These are phyloP conservation scores for Linderniella brevidens DNA, from an alignment of 257 asterid genomes.

Conservation along the genomic window DNA sequence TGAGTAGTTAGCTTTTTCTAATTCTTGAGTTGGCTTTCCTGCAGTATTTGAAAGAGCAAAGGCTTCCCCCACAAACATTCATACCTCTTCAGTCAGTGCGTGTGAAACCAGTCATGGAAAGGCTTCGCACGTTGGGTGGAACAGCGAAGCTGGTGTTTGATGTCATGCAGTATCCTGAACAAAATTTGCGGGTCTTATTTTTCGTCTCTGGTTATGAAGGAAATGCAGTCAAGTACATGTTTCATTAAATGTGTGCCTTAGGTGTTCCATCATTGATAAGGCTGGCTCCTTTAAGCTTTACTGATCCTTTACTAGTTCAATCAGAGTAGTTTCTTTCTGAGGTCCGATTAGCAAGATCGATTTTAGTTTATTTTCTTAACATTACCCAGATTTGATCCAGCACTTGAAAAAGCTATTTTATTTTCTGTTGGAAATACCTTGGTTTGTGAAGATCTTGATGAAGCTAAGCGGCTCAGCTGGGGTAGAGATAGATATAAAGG, in stretches of 20 bases:
- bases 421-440: slow-evolving; percentile 96
- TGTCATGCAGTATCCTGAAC: slow-evolving; percentile 90
- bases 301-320: neutral
- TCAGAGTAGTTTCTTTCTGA: slow-evolving; percentile 3
- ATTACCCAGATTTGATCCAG: slow-evolving; percentile 51
- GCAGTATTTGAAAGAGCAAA: slow-evolving; percentile 93
- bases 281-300: too few relatives aligned
- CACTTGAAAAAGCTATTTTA: slow-evolving; percentile 69
- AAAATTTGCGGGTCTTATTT: too few relatives aligned
- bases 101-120: slow-evolving; percentile 79
- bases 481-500: slow-evolving; percentile 82
- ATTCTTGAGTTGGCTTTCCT: slow-evolving; percentile 15
- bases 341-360: slow-evolving; percentile 4
- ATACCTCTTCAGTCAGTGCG: slow-evolving; percentile 93
- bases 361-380: slow-evolving; percentile 33
- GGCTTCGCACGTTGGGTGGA: slow-evolving; percentile 81
- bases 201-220: too few relatives aligned
- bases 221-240: too few relatives aligned
- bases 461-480: slow-evolving; percentile 97
- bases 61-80: slow-evolving; percentile 98
- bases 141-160: slow-evolving; percentile 84
- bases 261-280: too few relatives aligned
- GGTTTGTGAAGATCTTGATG: slow-evolving; percentile 83
- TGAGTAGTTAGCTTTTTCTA: slow-evolving; percentile 12
- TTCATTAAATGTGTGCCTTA: too few relatives aligned